Evolutionary conservation across 1,139 yeast genomes (phyloP), one percentile per base, ranked within the genome.

Genomic region (Nakaseomyces glabratus): DNA sequence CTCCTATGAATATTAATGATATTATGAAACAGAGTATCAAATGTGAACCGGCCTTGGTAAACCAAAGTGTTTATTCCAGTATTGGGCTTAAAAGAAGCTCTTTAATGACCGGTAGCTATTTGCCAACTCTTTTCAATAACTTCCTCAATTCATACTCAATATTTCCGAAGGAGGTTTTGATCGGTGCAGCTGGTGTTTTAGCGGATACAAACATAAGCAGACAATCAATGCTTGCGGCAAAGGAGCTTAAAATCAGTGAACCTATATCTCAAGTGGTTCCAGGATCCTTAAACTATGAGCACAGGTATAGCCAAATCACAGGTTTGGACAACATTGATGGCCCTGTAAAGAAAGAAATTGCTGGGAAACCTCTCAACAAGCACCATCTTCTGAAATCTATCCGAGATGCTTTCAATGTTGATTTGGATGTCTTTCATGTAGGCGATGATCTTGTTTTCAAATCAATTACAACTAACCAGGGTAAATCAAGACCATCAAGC

Each of bases 91-190:
- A 43, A 25, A 45, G 55, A 35, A 49, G 54, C 31, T 41, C 69
- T 3, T 51, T 77, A 32, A 56, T 69, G 19, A 62, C 69, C 4
- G 85, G 84, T 3, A 66, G 77, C 2, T 74, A 71, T 44, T 55
- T 76, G 11, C 80, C 86, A 1, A 62, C 77, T 10, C 48, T 78
- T 34, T 78, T 78, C 49, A 74, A 79, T 3, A 74, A 71, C 31
- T 45, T 68, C 10, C 50, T 70, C 11, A 72, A 78, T 9, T 58
- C 61, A 12, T 77, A 73, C 51, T 65, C 71, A 34, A 60, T 78
- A 11, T 76, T 76, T 45, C 69, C 76, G 31, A 67, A 67, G 44
- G 48, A 59, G 8, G 65, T 71, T 1, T 51, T 76, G 36, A 57
- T 76, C 25, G 71, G 71, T 20, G 74, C 73, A 2, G 61, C 70